phyloP scores from a whole-genome alignment of 176 grass and related monocot genomes.

The Phoenix roebelenii region DNA sequence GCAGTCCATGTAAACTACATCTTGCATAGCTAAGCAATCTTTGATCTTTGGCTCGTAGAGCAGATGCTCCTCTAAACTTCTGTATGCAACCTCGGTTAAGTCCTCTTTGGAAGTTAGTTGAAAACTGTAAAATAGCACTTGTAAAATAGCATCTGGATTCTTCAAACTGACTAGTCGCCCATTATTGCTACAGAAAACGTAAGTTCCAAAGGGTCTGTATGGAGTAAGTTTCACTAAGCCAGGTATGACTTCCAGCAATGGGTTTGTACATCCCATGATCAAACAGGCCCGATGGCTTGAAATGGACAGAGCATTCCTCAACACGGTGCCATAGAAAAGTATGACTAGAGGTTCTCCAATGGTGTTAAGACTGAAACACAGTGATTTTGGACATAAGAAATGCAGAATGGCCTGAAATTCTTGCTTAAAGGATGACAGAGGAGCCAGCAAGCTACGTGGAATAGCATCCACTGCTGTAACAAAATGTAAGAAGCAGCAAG shows the following conservation, averaged over 20 bases:
- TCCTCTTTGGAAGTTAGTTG: constrained; percentile 57
- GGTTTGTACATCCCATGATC: constrained; percentile 89
- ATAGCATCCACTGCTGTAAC: constrained; percentile 51
- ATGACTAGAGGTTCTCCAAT: constrained; percentile 30
- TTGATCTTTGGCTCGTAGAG: constrained; percentile 62
- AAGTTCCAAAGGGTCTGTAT: constrained; percentile 77
- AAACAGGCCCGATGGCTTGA: constrained; percentile 73
- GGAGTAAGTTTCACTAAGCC: constrained; percentile 78
- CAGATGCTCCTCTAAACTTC: constrained; percentile 72
- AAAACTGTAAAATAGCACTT: constrained; percentile 79
- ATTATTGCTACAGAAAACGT: constrained; percentile 43
- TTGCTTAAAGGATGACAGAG: constrained; percentile 49
- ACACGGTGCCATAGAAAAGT: constrained; percentile 50
- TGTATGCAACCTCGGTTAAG: constrained; percentile 46
- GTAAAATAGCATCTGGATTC: constrained; percentile 75
- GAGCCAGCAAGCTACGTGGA: constrained; percentile 57
- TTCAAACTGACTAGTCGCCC: constrained; percentile 41
- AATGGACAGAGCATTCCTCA: constrained; percentile 68
- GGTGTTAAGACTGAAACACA: constrained; percentile 34
- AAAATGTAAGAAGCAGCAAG: constrained; percentile 73
- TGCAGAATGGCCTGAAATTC: constrained; percentile 63
- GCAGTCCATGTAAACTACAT: constrained; percentile 46
- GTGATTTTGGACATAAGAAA: constrained; percentile 46
- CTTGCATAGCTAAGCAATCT: constrained; percentile 27
- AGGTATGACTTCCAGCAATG: constrained; percentile 58